phyloP scores from a whole-genome alignment of 192 early-diverging fungal species.

The Allomyces javanicus region DNA sequence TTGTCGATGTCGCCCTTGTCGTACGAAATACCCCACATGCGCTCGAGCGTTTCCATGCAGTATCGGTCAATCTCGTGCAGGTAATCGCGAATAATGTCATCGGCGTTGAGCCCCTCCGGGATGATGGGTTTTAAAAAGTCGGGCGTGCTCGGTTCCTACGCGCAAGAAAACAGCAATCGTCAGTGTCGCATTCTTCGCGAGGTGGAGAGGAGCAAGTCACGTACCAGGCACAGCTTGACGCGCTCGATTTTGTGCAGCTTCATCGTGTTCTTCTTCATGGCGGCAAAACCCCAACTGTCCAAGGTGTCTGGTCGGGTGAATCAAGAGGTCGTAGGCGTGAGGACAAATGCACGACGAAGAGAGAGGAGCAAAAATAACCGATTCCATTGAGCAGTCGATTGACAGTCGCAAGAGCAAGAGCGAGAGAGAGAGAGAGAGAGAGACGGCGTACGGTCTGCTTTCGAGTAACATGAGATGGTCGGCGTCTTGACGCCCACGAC shows the following conservation, averaged over 20 bases:
- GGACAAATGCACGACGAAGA: no score
- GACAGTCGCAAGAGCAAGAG: no score
- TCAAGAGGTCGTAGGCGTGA: no score
- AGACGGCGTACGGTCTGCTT: background rate
- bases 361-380: no score
- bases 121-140: background rate
- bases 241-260: slow-evolving; percentile 1
- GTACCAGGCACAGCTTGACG: background rate
- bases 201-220: no score
- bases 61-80: background rate
- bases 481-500: background rate
- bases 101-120: background rate
- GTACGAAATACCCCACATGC: background rate
- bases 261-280: background rate
- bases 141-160: background rate
- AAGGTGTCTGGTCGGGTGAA: background rate
- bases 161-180: no score
- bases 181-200: no score
- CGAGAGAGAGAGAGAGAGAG: no score
- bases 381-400: no score
- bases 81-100: background rate
- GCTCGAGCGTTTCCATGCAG: background rate
- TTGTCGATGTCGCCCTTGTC: background rate
- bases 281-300: background rate
- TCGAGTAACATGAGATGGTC: background rate